phyloP scores from a whole-genome alignment of 305 asterid genomes.

The Fraxinus baroniana region DNA sequence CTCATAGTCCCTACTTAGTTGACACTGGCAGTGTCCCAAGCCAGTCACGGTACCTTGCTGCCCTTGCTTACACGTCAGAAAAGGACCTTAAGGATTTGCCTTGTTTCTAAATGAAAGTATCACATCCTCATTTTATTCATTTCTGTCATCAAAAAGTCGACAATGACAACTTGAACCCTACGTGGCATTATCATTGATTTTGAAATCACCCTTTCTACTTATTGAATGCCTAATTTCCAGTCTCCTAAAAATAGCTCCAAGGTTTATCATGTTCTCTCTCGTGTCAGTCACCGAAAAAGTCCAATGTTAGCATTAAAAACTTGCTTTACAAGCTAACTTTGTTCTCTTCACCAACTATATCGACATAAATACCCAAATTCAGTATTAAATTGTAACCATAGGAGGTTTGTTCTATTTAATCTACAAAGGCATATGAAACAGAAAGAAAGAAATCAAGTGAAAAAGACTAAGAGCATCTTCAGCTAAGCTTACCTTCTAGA shows the following conservation, averaged over 20 bases:
- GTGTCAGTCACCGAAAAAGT: background rate
- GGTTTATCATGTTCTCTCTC: background rate
- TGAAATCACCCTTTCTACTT: background rate
- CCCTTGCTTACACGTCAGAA: background rate
- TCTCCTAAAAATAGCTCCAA: background rate
- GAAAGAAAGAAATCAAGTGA: conserved; percentile 17
- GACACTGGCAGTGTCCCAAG: background rate
- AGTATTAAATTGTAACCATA: background rate
- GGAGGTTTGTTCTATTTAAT: conserved; percentile 1
- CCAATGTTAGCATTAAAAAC: conserved; percentile 1
- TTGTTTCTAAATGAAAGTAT: conserved; percentile 15
- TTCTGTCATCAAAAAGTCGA: background rate
- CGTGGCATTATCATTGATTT: background rate
- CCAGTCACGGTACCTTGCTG: background rate
- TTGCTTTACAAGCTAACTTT: conserved; percentile 16
- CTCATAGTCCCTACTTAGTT: background rate
- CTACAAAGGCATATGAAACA: conserved; percentile 1
- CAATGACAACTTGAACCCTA: background rate
- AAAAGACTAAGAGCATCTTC: background rate
- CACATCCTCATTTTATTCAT: background rate
- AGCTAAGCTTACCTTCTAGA: background rate
- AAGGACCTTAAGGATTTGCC: background rate
- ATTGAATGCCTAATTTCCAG: background rate
- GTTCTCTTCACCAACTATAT: background rate
- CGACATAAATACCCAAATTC: background rate